These are phyloP conservation scores for Vitis labrusca DNA, from an alignment of 164 flowering plant species.

Conservation along the genomic window DNA sequence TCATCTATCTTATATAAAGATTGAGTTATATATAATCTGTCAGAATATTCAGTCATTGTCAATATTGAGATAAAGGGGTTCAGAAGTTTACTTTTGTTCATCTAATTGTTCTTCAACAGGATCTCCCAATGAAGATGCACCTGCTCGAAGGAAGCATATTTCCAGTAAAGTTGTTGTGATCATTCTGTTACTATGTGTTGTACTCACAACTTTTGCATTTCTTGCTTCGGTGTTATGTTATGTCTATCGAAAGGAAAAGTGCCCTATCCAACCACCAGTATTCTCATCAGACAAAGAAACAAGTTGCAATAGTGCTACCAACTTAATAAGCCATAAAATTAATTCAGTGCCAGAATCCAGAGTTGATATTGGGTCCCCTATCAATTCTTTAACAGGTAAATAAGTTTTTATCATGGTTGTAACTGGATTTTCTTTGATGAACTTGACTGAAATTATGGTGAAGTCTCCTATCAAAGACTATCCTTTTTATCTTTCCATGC, in stretches of 20 bases:
- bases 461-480: background rate
- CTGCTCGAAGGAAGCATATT: slow-evolving; percentile 39
- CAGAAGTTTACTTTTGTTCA: slow-evolving; percentile 2
- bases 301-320: slow-evolving; percentile 71
- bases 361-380: slow-evolving; percentile 27
- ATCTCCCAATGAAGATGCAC: slow-evolving; percentile 18
- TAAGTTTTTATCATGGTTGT: background rate
- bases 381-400: slow-evolving; percentile 52
- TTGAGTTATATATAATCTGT: background rate
- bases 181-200: slow-evolving; percentile 57
- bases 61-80: background rate
- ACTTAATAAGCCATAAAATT: slow-evolving; percentile 56
- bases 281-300: slow-evolving; percentile 64
- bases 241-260: slow-evolving; percentile 49
- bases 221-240: slow-evolving; percentile 57
- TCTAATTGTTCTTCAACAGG: slow-evolving; percentile 43
- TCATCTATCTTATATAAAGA: no score
- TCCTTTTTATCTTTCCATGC: background rate
- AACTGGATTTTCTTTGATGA: background rate
- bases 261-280: slow-evolving; percentile 36
- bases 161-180: slow-evolving; percentile 56
- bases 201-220: slow-evolving; percentile 60
- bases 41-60: background rate
- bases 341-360: slow-evolving; percentile 42
- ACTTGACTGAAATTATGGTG: background rate